phyloP scores from a whole-genome alignment of 371 early-diverging fungal species.

The Actinomucor elegans region DNA sequence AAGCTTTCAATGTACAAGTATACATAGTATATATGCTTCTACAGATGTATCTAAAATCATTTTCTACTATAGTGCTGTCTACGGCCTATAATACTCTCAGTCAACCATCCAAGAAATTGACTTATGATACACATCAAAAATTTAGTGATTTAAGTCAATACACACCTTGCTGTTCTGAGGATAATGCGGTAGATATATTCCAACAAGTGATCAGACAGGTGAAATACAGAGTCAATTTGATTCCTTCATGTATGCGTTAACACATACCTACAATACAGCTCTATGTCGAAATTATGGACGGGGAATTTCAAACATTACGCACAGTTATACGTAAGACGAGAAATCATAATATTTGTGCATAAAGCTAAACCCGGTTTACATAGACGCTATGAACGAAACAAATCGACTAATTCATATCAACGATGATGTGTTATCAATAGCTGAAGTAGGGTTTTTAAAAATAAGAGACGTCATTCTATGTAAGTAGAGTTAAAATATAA shows the following conservation, averaged over 20 bases:
- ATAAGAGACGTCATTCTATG: slow-evolving; percentile 55
- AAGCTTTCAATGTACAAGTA: slow-evolving; percentile 36
- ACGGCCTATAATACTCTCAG: slow-evolving; percentile 60
- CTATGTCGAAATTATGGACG: slow-evolving; percentile 68
- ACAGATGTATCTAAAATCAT: neutral
- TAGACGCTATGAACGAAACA: slow-evolving; percentile 48
- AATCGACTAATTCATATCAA: slow-evolving; percentile 55
- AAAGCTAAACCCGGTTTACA: too few relatives aligned
- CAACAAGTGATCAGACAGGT: slow-evolving; percentile 61
- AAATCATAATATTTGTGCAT: neutral
- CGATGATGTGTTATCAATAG: slow-evolving; percentile 57
- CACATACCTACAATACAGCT: too few relatives aligned
- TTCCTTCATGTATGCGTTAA: too few relatives aligned
- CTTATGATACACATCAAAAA: slow-evolving; percentile 52
- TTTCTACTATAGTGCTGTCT: slow-evolving; percentile 42
- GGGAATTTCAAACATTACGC: slow-evolving; percentile 64
- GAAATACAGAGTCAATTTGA: too few relatives aligned
- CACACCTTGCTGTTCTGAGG: slow-evolving; percentile 14
- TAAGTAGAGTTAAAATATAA: slow-evolving; percentile 15
- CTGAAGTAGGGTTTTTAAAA: slow-evolving; percentile 55
- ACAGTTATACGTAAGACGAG: slow-evolving; percentile 57
- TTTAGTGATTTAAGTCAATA: slow-evolving; percentile 27
- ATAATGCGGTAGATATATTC: slow-evolving; percentile 47
- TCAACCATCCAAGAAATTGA: slow-evolving; percentile 52
- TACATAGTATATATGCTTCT: neutral